Evolutionary conservation across 306 rosid species (phyloP), one percentile per base, ranked within the genome.

Genomic region (Gynostemma pentaphyllum): DNA sequence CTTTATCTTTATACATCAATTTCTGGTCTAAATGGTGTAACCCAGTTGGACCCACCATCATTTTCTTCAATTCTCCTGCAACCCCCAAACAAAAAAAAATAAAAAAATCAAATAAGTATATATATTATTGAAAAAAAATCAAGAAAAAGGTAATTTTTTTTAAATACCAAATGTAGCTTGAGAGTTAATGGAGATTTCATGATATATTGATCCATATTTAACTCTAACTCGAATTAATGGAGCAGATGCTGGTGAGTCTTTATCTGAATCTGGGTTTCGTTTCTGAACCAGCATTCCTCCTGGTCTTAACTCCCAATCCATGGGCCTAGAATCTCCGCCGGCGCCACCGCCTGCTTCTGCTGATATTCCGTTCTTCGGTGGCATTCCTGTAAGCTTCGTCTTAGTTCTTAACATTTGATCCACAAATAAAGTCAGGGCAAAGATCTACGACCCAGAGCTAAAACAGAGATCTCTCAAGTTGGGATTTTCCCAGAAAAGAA

Each of bases 131-230:
- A 7, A 22, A 56, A n/a, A 50, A 24, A 7, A 22, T 57, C 15
- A 45, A 24, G 12, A 2, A 49, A 2, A 39, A 0, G 2, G n/a
- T 21, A 8, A n/a, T n/a, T n/a, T n/a, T n/a, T n/a, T n/a, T n/a
- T n/a, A n/a, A n/a, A 63, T 86, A 92, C 98, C 95, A 69, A 88
- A 92, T 71, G 84, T 86, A 64, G 98, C 95, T 69, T 84, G 87
- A 60, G 95, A 80, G 68, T 80, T 80, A 49, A 86, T 80, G 16
- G 47, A 56, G 68, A 92, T 68, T 68, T 88, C 79, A 18, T 80
- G 94, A 70, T 55, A 79, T 15, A 70, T 67, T 8, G 87, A 76
- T 23, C 76, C 87, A 75, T 84, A 76, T 64, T 88, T 88, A 12
- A 88, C 96, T 56, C 80, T 78, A 42, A 92, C 75, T 55, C 62